These are phyloP conservation scores for Boechera stricta DNA, from an alignment of 345 rosid species.

Conservation along the genomic window DNA sequence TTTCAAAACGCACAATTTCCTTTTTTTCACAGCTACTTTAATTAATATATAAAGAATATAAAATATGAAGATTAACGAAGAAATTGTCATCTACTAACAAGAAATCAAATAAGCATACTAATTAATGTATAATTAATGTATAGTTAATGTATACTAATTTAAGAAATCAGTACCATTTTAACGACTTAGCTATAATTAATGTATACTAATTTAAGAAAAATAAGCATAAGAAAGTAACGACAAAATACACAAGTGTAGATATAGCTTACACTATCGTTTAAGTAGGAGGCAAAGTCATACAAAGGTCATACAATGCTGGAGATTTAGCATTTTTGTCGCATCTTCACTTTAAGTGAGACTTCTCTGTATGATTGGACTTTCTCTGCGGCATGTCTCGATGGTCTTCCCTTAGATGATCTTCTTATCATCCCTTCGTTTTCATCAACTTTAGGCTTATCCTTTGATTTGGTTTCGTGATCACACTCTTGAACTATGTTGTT, in stretches of 20 bases:
- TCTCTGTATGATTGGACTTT: constrained; percentile 84
- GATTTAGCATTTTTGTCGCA: constrained; percentile 55
- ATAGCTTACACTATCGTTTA: neutral
- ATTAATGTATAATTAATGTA: too few relatives aligned
- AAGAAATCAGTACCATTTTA: neutral
- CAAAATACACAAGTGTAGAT: neutral
- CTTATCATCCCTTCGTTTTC: constrained; percentile 47
- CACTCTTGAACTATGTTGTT: constrained; percentile 32
- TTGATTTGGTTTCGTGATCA: constrained; percentile 35
- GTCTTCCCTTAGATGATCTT: constrained; percentile 64
- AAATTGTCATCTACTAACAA: neutral
- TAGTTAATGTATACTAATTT: too few relatives aligned
- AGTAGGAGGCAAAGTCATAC: neutral
- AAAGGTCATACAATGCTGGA: constrained; percentile 15
- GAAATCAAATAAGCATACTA: neutral
- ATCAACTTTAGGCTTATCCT: constrained; percentile 27
- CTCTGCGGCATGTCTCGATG: constrained; percentile 62
- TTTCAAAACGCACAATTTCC: too few relatives aligned
- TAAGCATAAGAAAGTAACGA: neutral
- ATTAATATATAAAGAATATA: too few relatives aligned
- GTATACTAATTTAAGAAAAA: neutral
- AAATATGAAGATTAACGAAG: too few relatives aligned
- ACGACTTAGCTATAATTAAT: neutral
- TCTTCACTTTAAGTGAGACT: constrained; percentile 67
- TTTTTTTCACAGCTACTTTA: too few relatives aligned